Conservation (phyloP, 495 filamentous ascomycete species). For the Podospora pseudopauciseta region DNA sequence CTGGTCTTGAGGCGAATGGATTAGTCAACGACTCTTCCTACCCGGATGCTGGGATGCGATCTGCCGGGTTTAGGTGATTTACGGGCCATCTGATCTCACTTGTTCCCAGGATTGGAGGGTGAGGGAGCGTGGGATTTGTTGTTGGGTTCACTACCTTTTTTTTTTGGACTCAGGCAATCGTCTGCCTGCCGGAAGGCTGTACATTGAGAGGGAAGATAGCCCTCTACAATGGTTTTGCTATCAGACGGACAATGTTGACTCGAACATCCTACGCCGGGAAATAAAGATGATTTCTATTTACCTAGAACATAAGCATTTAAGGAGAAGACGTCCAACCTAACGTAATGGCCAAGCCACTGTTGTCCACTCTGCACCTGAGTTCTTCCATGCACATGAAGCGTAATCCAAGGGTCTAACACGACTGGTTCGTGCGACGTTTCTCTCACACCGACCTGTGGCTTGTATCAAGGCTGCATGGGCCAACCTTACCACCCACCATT, state of each 20-base stretch:
- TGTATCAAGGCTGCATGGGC: background rate
- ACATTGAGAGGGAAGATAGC: background rate
- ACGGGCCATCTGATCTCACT: background rate
- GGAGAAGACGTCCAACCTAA: background rate
- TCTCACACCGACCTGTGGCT: background rate
- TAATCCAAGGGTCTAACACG: background rate
- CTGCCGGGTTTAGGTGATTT: background rate
- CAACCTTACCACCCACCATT: background rate
- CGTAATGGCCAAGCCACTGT: background rate
- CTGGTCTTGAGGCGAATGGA: background rate
- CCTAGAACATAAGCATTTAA: too few relatives aligned
- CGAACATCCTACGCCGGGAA: background rate
- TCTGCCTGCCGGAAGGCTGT: background rate
- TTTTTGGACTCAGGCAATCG: background rate
- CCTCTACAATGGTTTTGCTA: too few relatives aligned
- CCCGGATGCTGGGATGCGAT: background rate
- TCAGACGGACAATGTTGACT: too few relatives aligned
- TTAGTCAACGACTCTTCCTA: background rate
- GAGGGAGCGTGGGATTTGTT: background rate
- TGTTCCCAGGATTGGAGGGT: background rate
- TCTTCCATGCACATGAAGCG: background rate
- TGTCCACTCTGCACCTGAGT: too few relatives aligned
- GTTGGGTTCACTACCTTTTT: background rate
- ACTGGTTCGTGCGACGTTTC: slow-evolving; percentile 1
- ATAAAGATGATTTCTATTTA: background rate